Evolutionary conservation across 2,329 filamentous ascomycete genomes (phyloP).

Genomic region (Alternaria gansuensis): DNA sequence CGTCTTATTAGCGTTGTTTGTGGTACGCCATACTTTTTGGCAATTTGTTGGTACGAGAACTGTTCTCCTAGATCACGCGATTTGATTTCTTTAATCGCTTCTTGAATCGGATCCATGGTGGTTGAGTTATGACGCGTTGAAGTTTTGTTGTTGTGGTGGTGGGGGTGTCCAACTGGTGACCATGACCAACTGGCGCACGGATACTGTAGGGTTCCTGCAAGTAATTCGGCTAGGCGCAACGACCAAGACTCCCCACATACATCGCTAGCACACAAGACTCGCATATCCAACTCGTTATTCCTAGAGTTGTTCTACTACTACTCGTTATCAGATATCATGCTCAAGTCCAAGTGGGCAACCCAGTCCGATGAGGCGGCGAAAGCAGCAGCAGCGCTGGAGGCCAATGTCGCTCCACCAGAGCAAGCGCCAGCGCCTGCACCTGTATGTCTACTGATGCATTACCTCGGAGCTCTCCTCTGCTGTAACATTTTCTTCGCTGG

Average conservation of each 20-base stretch:
- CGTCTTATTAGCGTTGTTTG: too few relatives aligned
- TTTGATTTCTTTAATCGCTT: too few relatives aligned
- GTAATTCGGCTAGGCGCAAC: conserved; percentile 9
- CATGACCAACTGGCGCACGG: too few relatives aligned
- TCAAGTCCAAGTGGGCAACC: conserved; percentile 47
- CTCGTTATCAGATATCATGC: conserved; percentile 32
- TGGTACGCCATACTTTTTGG: too few relatives aligned
- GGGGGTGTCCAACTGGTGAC: too few relatives aligned
- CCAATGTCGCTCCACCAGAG: conserved; percentile 11
- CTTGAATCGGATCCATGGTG: too few relatives aligned
- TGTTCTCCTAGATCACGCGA: too few relatives aligned
- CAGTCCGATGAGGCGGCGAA: conserved; percentile 26
- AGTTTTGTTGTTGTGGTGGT: too few relatives aligned
- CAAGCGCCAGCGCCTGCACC: conserved; percentile 24
- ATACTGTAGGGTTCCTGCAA: conserved; percentile 20
- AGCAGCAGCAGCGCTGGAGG: conserved; percentile 8
- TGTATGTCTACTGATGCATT: neutral
- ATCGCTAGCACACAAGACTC: conserved; percentile 3
- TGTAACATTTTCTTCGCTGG: conserved; percentile 14
- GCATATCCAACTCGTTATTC: conserved; percentile 7
- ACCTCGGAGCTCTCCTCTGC: neutral
- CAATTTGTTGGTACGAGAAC: too few relatives aligned
- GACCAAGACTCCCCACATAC: conserved; percentile 6
- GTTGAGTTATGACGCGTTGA: too few relatives aligned
- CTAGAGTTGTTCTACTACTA: conserved; percentile 8